Evolutionary conservation across 1,139 yeast genomes (phyloP), one percentile per base, ranked within the genome.

Genomic region (Hanseniaspora uvarum): DNA sequence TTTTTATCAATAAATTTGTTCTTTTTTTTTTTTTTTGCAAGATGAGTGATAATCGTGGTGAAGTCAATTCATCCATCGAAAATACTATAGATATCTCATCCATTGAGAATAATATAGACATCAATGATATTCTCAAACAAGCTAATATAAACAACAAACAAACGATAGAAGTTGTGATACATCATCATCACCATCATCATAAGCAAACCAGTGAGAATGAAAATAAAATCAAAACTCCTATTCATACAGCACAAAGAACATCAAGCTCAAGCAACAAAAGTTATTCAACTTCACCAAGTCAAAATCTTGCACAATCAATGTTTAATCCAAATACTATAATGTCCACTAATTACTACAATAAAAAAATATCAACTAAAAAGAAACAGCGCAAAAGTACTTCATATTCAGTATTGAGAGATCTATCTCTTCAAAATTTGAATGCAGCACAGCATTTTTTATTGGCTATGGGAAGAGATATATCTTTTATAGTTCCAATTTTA

Each of bases 401-500:
- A 34, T 62, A 62, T 40, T 56, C 56, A 30, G 62, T 67, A 2
- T 58, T 65, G 37, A 63, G 65, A 55, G 59, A 63, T 21, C 53
- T 66, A 18, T 63, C 68, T 6, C 53, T 66, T 43, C 61, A 62
- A 34, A 66, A 65, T 55, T 71, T 86, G 56, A 83, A 82, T 59
- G 86, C 94, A 1, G 73, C 81, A 57, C 89, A 86, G 61, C 94
- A 86, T 63, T 76, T 85, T 59, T 75, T 85, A 10, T 73, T 88
- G 58, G 86, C 92, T 0, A 68, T 78, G 26, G 81, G 87, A 61
- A 71, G 94, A 57, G 94, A 85, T 61, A 69, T 86, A 24, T 84
- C 94, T 1, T 72, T 84, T 14, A 65, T 81, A 1, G 87, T 87
- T 0, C 78, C 86, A 7, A 63, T 81, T 11, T 62, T 78, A 23